Conservation (phyloP, 768 basidiomycete genomes). For the Sarcodon aspratus region DNA sequence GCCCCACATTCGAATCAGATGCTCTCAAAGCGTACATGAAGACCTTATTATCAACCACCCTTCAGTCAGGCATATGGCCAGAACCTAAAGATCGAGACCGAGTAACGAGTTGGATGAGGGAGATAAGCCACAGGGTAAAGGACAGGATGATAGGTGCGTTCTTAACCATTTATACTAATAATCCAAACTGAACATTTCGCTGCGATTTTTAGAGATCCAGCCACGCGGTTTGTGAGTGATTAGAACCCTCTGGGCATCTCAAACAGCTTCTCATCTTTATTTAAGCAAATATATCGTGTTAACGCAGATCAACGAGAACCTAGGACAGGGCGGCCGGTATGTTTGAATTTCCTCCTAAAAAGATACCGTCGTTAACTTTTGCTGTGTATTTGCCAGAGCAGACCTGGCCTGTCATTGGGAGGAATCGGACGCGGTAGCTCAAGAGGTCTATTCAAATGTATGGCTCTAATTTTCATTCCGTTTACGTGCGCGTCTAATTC, state of each 20-base stretch:
- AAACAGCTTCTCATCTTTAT: slow-evolving; percentile 4
- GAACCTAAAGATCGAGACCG: slow-evolving; percentile 58
- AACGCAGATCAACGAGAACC: slow-evolving; percentile 77
- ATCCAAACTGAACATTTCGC: slow-evolving; percentile 2
- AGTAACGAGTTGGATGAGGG: slow-evolving; percentile 68
- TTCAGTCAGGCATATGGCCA: slow-evolving; percentile 57
- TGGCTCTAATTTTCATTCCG: slow-evolving; percentile 7
- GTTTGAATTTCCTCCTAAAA: slow-evolving; percentile 13
- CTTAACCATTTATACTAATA: neutral
- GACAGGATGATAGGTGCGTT: slow-evolving; percentile 61
- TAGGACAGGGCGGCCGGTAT: slow-evolving; percentile 77
- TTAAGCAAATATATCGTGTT: slow-evolving; percentile 78
- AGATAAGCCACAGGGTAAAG: slow-evolving; percentile 77
- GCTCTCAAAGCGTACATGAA: slow-evolving; percentile 71
- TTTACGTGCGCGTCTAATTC: slow-evolving; percentile 4
- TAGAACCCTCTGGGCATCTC: neutral
- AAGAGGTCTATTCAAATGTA: slow-evolving; percentile 75
- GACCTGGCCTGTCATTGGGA: slow-evolving; percentile 86
- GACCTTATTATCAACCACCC: slow-evolving; percentile 61
- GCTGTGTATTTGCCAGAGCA: slow-evolving; percentile 32
- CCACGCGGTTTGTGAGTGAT: slow-evolving; percentile 68
- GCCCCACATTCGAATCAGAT: slow-evolving; percentile 58
- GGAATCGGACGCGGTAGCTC: slow-evolving; percentile 65
- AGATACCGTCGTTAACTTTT: slow-evolving; percentile 3
- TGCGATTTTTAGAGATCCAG: slow-evolving; percentile 43